These are phyloP conservation scores for Capsicum chinense DNA, from an alignment of 257 asterid genomes.

Conservation along the genomic window DNA sequence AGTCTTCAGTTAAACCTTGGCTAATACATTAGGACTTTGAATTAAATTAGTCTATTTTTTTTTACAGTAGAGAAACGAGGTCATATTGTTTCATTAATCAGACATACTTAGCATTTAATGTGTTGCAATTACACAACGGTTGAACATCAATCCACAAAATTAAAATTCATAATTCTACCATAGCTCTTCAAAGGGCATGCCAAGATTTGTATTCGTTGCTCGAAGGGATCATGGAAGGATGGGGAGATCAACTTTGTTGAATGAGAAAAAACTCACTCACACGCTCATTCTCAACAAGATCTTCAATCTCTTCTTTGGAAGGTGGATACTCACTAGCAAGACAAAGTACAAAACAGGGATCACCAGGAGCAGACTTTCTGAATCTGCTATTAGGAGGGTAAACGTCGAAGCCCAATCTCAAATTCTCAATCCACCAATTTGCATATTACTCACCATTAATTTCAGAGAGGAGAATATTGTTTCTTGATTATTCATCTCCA, in stretches of 20 bases:
- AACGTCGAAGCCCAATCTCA: constrained; percentile 64
- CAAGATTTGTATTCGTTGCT: background rate
- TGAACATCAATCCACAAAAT: background rate
- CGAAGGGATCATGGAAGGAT: constrained; percentile 56
- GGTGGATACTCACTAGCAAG: constrained; percentile 69
- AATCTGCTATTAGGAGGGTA: constrained; percentile 84
- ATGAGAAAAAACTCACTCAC: constrained; percentile 67
- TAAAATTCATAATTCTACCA: background rate
- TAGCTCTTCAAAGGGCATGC: background rate
- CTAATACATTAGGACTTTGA: too few species aligned
- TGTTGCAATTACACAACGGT: background rate
- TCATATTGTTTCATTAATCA: background rate
- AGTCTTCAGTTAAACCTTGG: too few species aligned
- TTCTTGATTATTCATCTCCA: constrained; percentile 35
- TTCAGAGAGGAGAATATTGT: constrained; percentile 36
- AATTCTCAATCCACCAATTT: constrained; percentile 41
- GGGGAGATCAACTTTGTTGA: constrained; percentile 70
- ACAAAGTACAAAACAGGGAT: constrained; percentile 65
- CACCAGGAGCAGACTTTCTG: constrained; percentile 77
- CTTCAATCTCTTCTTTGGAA: constrained; percentile 57
- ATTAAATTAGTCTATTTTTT: too few species aligned
- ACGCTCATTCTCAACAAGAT: constrained; percentile 68
- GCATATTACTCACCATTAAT: constrained; percentile 46
- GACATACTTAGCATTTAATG: background rate
- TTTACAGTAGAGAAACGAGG: background rate